Evolutionary conservation across 108 stramenopile genomes (phyloP).

Genomic region (Epithemia pelagica): DNA sequence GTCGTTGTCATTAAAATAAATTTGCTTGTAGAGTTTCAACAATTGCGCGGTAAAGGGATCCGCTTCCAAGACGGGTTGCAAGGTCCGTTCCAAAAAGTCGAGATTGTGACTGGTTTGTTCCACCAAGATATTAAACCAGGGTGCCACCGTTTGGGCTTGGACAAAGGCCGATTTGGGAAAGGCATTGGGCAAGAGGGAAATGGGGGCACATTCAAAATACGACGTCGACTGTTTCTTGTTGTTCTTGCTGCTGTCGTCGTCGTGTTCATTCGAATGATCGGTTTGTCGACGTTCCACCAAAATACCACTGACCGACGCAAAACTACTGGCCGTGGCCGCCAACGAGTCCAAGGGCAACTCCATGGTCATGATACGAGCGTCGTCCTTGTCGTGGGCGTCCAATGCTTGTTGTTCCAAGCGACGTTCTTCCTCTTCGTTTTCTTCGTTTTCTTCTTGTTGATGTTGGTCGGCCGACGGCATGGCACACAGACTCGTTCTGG

Average conservation of each 20-base stretch:
- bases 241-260: neutral
- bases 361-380: neutral
- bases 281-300: constrained; percentile 38
- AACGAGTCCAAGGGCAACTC: neutral
- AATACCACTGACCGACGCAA: constrained; percentile 52
- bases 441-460: constrained; percentile 17
- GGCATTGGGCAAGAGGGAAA: constrained; percentile 79
- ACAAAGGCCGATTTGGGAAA: constrained; percentile 65
- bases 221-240: neutral
- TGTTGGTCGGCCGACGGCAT: neutral
- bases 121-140: constrained; percentile 77
- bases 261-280: neutral
- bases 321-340: constrained; percentile 46
- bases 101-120: constrained; percentile 79
- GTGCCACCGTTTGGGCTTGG: constrained; percentile 49
- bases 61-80: constrained; percentile 48
- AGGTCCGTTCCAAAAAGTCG: constrained; percentile 58
- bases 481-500: too few species aligned
- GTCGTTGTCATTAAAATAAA: constrained; percentile 40
- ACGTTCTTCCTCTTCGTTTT: constrained; percentile 2
- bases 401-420: neutral
- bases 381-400: constrained; percentile 1
- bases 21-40: constrained; percentile 61
- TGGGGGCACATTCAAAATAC: constrained; percentile 76
- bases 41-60: constrained; percentile 86